phyloP scores from a whole-genome alignment of 192 early-diverging fungal species.

The Cetraspora pellucida region DNA sequence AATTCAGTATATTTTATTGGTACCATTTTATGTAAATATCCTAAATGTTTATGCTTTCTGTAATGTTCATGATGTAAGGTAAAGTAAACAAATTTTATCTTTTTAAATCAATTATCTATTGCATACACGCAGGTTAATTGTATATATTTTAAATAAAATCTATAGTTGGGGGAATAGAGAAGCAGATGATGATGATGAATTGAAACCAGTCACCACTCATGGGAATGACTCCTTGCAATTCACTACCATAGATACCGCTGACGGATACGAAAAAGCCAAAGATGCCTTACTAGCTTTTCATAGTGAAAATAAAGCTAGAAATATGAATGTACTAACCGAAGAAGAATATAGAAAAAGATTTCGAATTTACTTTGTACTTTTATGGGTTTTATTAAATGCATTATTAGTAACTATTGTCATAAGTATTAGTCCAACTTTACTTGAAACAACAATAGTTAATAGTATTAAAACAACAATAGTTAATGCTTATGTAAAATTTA shows the following conservation, averaged over 20 bases:
- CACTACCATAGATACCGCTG: too few relatives aligned
- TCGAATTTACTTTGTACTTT: constrained; percentile 73
- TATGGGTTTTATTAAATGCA: constrained; percentile 77
- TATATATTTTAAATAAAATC: constrained; percentile 55
- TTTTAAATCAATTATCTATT: neutral
- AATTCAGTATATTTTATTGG: constrained; percentile 72
- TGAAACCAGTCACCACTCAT: too few relatives aligned
- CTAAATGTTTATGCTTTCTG: constrained; percentile 64
- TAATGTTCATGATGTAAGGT: constrained; percentile 62
- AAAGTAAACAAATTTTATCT: neutral
- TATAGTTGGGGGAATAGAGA: constrained; percentile 84
- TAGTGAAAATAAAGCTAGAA: constrained; percentile 50
- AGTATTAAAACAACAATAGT: too few relatives aligned
- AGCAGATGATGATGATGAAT: constrained; percentile 50
- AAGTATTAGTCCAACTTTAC: constrained; percentile 40
- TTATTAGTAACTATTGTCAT: constrained; percentile 68
- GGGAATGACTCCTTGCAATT: too few relatives aligned
- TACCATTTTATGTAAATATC: constrained; percentile 78
- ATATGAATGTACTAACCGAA: constrained; percentile 72
- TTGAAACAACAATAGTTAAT: constrained; percentile 38
- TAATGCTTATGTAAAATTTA: constrained; percentile 59
- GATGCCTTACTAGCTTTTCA: constrained; percentile 42
- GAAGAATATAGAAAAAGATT: constrained; percentile 83
- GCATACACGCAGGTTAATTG: constrained; percentile 13
- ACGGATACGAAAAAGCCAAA: too few relatives aligned